Base-by-base conservation (phyloP, 2,329 filamentous ascomycete genomes). In the Trichoderma asperellum region DNA sequence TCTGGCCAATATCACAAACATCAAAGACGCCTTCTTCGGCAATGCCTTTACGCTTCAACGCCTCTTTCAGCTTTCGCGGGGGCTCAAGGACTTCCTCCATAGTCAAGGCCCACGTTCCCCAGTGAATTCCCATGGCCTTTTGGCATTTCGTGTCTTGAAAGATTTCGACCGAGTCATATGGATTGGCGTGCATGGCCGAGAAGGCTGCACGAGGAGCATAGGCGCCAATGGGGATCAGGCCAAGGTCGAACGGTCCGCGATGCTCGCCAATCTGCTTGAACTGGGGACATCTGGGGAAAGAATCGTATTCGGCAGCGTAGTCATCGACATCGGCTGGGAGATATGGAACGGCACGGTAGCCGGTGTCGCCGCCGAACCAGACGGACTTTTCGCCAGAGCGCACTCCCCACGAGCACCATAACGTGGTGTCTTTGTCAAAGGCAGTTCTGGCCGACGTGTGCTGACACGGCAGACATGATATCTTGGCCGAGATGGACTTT, bases 141-240 rank as follows among this genome's bases (percentile, higher is more conserved):
- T 87, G 84, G 82, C 94, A 97, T 73, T 86, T 86, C 0, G 93
- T 96, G 74, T 97, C 94, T 7, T 84, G 79, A 79, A 97, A 97
- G 74, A 98, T 97, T 75, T 96, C 93, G 47, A 97, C 94, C 0
- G 91, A 88, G 77, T 98, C 95, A 73, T 89, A 90, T 0, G 95
- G 95, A 77, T 96, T 92, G 8, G 92, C 91, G 78, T 98, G 95
- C 86, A 96, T 90, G 24, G 89, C 83, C 58, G 90, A 93, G 84
- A 96, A 94, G 71, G 96, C 78, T 68, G 79, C 80, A 29, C 92
- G 85, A 0, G 92, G 92, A 70, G 88, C 84, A 79, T 97, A 97
- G 2, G 94, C 95, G 65, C 95, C 95, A 73, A 98, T 97, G 49
- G 95, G 95, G 72, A 98, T 96, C 68, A 97, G 82, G 0, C 95